Conservation (phyloP, 805 yeast genomes). For the Zygotorulaspora chibaensis region DNA sequence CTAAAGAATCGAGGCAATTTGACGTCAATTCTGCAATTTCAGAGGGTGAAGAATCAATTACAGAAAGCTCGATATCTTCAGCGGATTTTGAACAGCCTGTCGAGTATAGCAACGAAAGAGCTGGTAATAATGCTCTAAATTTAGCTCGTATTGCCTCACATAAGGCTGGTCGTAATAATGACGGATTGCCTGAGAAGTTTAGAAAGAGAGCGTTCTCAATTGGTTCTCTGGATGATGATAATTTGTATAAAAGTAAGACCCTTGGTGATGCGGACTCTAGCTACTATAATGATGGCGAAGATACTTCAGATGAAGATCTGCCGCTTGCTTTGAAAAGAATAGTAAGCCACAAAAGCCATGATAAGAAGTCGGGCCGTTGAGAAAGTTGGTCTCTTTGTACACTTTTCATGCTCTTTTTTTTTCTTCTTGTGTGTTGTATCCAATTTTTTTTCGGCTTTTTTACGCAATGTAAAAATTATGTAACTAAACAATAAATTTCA, state of each 20-base stretch:
- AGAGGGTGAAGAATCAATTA: conserved; percentile 9
- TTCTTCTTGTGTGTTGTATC: too few relatives aligned
- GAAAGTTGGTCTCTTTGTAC: too few relatives aligned
- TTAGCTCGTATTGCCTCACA: conserved; percentile 32
- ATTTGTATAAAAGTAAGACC: conserved; percentile 22
- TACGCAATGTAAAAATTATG: not conserved
- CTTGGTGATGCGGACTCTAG: conserved; percentile 27
- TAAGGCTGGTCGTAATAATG: conserved; percentile 13
- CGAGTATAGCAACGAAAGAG: conserved; percentile 8
- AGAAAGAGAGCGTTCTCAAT: conserved; percentile 37
- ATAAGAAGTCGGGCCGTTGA: not conserved
- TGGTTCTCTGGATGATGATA: conserved; percentile 27
- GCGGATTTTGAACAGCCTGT: conserved; percentile 15
- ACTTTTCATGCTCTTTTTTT: not conserved
- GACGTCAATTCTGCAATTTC: conserved; percentile 10
- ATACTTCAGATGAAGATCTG: conserved; percentile 30
- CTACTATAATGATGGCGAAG: conserved; percentile 14
- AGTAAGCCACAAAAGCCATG: conserved; percentile 25
- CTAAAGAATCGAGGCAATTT: conserved; percentile 5
- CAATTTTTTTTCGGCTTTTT: too few relatives aligned
- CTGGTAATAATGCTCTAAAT: conserved; percentile 14
- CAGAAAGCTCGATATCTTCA: conserved; percentile 8
- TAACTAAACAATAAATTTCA: not conserved
- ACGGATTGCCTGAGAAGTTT: conserved; percentile 29
- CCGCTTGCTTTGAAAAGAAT: conserved; percentile 40